Evolutionary conservation across 768 basidiomycete genomes (phyloP), one percentile per base, ranked within the genome.

Genomic region (Naganishia kalamii): DNA sequence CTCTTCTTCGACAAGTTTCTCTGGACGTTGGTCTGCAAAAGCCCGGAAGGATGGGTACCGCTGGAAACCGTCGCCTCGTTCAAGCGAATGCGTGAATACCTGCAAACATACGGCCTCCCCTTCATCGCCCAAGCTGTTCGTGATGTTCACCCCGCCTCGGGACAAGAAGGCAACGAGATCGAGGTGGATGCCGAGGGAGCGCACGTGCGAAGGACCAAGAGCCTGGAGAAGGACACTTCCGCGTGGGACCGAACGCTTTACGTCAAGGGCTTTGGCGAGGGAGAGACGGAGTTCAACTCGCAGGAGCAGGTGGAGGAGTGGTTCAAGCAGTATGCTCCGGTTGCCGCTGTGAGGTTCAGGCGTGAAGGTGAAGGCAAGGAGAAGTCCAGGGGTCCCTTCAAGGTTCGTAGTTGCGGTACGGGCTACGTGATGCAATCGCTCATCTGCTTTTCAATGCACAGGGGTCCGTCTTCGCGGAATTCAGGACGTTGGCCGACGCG

Each of bases 381-480:
- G 1, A 57, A 57, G 54, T 37, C 13, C 43, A 91, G 91, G 75
- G 84, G 84, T 5, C 68, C 67, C 66, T 92, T 94, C 84, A 97
- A 97, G 85, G 92, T 88, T 27, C 59, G 81, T 60, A 48, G 21
- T 4, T 57, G 62, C 35, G 17, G 21, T 25, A 5, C 29, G 49
- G 13, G 43, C 19, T 11, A 44, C 5, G 43, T 44, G 8, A 11
- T 44, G 43, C 5, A 10, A n/a, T 21, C 15, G 54, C 33, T 37
- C 54, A 15, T 37, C 21, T 44, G 10, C 37, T 40, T 8, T 40
- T 17, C n/a, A n/a, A n/a, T 23, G 17, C 2, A 8, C 68, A 93
- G 91, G 85, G 87, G 57, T 96, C 92, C 10, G 88, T 93, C n/a
- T 98, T 97, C 70, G 85, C 85, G 41, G 94, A 97, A 79, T 98